Evolutionary conservation across 257 asterid species (phyloP), one percentile per base, ranked within the genome.

Genomic region (Solanum virginianum): DNA sequence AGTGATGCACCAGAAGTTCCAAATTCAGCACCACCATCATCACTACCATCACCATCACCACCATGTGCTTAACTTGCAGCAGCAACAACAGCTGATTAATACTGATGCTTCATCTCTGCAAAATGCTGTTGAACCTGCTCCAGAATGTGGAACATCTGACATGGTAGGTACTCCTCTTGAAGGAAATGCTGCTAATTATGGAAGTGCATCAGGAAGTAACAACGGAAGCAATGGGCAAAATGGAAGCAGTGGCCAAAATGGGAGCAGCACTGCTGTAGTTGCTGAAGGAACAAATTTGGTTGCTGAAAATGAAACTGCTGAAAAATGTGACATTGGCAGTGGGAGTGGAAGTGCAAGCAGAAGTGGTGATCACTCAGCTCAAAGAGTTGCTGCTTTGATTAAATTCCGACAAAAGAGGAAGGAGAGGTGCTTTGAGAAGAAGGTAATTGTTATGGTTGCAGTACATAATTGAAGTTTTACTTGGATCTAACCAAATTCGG

Each of bases 31-130:
- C 85, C 93, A 91, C 74, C 92, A 91, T 39, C 92, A 91, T 80
- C 92, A 91, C 80, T 84, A 91, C 80, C 91, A 91, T n/a, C 92
- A 91, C 63, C 89, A 91, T 20, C 92, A 91, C 71, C 92, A 91
- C 85, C 92, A 88, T 74, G 85, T 87, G 84, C 90, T 85, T 62
- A 80, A 75, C 65, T n/a, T 59, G 85, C 86, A 88, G 85, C 84
- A 88, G 85, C 93, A 88, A 62, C 86, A 86, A 80, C 88, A 80
- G 71, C 86, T 81, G 57, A 87, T 75, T 18, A 86, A 85, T 13
- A 39, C 55, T 47, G 89, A 86, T 29, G 87, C 79, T 69, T 55
- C 85, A 69, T 87, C 90, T 65, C 51, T 55, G 69, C 80, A 55
- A 87, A 81, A 86, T 10, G 72, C 54, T 79, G 82, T 60, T 66